A percentile compares a stretch with the other conserved stretches of the same genome.
phyloP scores from a whole-genome alignment of 2,329 filamentous ascomycete genomes.

The Ploettnerulaceae sp. region DNA sequence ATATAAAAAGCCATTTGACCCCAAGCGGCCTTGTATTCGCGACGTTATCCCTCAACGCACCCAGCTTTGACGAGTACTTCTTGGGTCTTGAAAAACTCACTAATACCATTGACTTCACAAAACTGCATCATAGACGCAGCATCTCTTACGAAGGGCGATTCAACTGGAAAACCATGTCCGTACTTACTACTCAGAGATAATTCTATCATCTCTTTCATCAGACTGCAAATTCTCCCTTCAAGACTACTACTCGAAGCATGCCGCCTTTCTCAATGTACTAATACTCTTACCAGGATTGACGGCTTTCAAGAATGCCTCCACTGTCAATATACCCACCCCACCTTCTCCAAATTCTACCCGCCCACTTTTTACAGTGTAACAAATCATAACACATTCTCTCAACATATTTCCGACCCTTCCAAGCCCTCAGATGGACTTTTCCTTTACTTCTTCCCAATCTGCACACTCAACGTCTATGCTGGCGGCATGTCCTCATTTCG shows the following conservation, averaged over 20 bases:
- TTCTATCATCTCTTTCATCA: too few species aligned
- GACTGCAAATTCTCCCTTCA: too few species aligned
- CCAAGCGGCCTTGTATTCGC: conserved; percentile 49
- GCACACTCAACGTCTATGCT: conserved; percentile 52
- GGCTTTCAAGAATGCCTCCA: conserved; percentile 55
- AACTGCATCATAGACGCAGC: conserved; percentile 46
- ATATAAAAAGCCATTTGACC: conserved; percentile 38
- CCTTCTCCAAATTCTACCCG: conserved; percentile 50
- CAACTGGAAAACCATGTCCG: conserved; percentile 55
- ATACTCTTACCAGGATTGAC: conserved; percentile 41
- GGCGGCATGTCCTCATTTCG: conserved; percentile 54
- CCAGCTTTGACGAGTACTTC: conserved; percentile 49
- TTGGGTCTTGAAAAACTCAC: conserved; percentile 46
- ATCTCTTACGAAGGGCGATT: conserved; percentile 52
- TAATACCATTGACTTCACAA: conserved; percentile 48
- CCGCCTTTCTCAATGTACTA: neutral
- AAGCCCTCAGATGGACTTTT: conserved; percentile 51
- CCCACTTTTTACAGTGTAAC: conserved; percentile 51
- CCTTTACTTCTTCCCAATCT: conserved; percentile 54
- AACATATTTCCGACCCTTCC: conserved; percentile 49
- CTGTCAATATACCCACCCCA: conserved; percentile 54
- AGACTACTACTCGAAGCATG: too few species aligned
- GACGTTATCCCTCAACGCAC: conserved; percentile 44
- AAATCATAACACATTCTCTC: conserved; percentile 51
- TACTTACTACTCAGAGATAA: too few species aligned